phyloP scores from a whole-genome alignment of 192 early-diverging fungal genomes.

The Backusella psychrophila region DNA sequence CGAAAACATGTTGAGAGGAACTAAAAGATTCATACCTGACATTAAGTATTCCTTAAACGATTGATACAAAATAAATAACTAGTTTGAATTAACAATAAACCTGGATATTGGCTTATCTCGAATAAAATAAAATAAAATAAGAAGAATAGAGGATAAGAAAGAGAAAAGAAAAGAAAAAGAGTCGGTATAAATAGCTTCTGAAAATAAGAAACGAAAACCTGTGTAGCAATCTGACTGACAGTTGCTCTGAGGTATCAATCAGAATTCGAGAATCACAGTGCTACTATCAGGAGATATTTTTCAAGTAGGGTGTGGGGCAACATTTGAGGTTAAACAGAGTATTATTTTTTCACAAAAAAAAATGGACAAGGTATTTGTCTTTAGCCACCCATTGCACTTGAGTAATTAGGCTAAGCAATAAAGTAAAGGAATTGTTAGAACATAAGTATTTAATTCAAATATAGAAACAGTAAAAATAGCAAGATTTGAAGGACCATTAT shows the following conservation, averaged over 20 bases:
- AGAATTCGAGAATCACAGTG: background rate
- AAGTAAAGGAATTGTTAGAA: background rate
- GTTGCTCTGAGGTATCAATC: background rate
- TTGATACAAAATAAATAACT: background rate
- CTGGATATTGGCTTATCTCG: background rate
- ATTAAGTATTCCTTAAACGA: background rate
- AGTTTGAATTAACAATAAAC: background rate
- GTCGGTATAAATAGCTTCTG: background rate
- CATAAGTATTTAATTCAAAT: background rate
- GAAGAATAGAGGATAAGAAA: background rate
- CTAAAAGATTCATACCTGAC: background rate
- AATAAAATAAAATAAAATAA: background rate
- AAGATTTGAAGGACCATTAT: background rate
- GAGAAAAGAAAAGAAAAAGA: background rate
- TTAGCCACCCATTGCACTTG: background rate
- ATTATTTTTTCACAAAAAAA: background rate
- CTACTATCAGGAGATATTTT: background rate
- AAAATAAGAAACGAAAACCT: background rate
- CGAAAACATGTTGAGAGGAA: background rate
- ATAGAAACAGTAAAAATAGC: background rate
- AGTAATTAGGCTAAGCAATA: background rate
- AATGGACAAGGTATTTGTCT: background rate
- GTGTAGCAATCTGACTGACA: background rate
- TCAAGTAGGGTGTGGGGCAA: background rate
- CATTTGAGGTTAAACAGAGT: background rate